Conservation (phyloP, 2,329 filamentous ascomycete species). For the Aschersonia sp. region DNA sequence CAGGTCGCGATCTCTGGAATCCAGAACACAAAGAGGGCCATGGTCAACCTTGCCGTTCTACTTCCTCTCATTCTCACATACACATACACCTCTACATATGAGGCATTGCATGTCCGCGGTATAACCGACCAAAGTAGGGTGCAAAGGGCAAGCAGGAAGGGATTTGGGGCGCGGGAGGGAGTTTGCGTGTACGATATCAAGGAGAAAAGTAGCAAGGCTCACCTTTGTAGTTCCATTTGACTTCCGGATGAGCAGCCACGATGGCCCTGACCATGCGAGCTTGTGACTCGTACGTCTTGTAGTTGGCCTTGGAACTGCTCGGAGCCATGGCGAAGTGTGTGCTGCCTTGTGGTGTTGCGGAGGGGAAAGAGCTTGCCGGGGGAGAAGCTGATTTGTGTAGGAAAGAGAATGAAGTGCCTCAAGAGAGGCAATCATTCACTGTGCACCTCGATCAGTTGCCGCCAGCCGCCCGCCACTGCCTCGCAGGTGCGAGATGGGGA, state of each 20-base stretch:
- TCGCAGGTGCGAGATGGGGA: too few species aligned
- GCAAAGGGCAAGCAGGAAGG: background rate
- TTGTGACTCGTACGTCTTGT: conserved; percentile 44
- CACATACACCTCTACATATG: background rate
- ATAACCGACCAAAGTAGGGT: background rate
- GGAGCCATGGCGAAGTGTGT: conserved; percentile 17
- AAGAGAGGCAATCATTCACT: too few species aligned
- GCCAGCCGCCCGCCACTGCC: too few species aligned
- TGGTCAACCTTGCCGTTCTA: conserved; percentile 14
- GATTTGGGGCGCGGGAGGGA: background rate
- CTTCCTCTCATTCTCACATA: background rate
- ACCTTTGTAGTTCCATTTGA: conserved; percentile 49
- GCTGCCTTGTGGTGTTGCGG: background rate
- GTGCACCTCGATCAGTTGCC: too few species aligned
- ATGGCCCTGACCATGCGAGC: conserved; percentile 46
- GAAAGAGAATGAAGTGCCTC: too few species aligned
- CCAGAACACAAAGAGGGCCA: conserved; percentile 4
- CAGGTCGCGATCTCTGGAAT: conserved; percentile 30
- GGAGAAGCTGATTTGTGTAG: too few species aligned
- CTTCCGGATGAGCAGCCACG: conserved; percentile 37
- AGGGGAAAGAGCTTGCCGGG: too few species aligned
- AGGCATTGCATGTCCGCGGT: too few species aligned
- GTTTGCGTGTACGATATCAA: background rate
- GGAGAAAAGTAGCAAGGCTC: conserved; percentile 15
- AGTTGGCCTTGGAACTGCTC: conserved; percentile 31